phyloP scores from a whole-genome alignment of 495 filamentous ascomycete species.

The Haplographium delicatum region DNA sequence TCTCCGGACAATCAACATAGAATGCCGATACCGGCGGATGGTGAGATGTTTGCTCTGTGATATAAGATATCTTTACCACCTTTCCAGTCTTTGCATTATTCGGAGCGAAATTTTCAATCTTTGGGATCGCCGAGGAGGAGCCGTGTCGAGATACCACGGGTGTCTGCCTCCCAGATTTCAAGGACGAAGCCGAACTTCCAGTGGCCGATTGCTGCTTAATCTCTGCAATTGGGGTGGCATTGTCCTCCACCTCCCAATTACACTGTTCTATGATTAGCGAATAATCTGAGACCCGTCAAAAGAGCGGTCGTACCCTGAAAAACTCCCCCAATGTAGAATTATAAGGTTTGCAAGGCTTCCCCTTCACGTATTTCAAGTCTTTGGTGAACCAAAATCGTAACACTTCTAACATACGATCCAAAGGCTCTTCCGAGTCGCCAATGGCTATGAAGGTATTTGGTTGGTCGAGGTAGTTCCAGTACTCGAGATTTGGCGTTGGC shows the following conservation, averaged over 20 bases:
- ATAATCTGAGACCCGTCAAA: background rate
- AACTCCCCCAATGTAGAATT: constrained; percentile 98
- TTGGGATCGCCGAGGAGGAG: constrained; percentile 1
- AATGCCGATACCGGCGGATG: constrained; percentile 97
- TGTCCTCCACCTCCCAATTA: constrained; percentile 86
- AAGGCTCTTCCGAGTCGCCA: constrained; percentile 83
- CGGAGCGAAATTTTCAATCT: background rate
- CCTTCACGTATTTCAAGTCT: constrained; percentile 97
- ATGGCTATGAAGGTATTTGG: constrained; percentile 95
- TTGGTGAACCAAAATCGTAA: constrained; percentile 98
- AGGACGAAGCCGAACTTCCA: constrained; percentile 43
- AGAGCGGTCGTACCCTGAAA: constrained; percentile 64
- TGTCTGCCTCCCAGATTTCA: constrained; percentile 38
- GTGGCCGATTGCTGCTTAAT: constrained; percentile 30
- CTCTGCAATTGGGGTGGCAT: constrained; percentile 39
- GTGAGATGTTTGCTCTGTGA: constrained; percentile 98
- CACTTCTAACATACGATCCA: constrained; percentile 90
- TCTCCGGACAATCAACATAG: constrained; percentile 87
- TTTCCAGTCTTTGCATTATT: constrained; percentile 38
- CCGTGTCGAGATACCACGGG: constrained; percentile 6
- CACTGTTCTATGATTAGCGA: constrained; percentile 48
- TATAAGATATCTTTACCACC: constrained; percentile 73
- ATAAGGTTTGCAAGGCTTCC: constrained; percentile 97
- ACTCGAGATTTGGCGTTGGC: constrained; percentile 93
- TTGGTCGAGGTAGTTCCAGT: constrained; percentile 96